These are phyloP conservation scores for Gossypium thurberi DNA, from an alignment of 345 rosid genomes.

Conservation along the genomic window DNA sequence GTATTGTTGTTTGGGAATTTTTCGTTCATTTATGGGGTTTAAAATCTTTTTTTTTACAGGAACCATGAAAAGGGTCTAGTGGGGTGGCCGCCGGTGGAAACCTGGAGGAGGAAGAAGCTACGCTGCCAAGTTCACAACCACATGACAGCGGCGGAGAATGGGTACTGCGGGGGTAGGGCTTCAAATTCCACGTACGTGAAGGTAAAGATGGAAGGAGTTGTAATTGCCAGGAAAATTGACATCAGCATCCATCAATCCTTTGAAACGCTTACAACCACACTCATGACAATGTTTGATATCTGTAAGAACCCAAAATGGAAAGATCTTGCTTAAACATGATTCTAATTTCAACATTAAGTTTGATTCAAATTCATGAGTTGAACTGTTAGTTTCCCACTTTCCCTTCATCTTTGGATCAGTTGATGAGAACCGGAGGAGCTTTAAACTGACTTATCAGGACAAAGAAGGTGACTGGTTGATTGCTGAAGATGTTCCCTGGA, in stretches of 20 bases:
- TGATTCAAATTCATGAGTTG: neutral
- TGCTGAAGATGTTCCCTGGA: constrained; percentile 6
- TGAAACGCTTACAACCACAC: constrained; percentile 1
- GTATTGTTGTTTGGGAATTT: neutral
- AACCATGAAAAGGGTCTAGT: neutral
- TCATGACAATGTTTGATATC: neutral
- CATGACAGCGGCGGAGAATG: neutral
- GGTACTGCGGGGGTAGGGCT: neutral
- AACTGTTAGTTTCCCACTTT: neutral
- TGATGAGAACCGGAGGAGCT: neutral
- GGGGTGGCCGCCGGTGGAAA: constrained; percentile 6
- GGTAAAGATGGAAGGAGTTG: neutral
- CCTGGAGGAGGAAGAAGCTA: constrained; percentile 1
- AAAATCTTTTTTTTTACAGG: neutral
- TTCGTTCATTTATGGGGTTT: neutral
- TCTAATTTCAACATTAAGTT: neutral
- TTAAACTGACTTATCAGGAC: constrained; percentile 6
- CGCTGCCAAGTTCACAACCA: neutral
- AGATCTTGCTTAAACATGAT: neutral
- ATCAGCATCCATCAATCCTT: neutral
- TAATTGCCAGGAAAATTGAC: constrained; percentile 7
- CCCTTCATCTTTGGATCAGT: neutral
- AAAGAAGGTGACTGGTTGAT: constrained; percentile 7
- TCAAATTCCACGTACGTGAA: constrained; percentile 5
- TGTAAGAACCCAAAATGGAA: neutral